Base-by-base conservation (phyloP, 139 green algal genomes). In the Chlorella ohadii region DNA sequence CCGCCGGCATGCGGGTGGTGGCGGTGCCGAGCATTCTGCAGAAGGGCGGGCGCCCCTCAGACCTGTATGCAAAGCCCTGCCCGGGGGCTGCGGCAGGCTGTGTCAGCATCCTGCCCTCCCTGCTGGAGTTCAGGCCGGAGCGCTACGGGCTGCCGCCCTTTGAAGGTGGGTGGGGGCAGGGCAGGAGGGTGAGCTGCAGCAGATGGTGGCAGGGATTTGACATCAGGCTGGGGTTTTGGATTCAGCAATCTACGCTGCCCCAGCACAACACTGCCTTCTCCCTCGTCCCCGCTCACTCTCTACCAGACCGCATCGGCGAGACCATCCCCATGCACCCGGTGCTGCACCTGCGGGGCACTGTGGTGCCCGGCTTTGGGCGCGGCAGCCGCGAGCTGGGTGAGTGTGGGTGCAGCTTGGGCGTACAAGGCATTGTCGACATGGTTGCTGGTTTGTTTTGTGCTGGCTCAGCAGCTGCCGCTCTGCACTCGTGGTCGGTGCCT, bases 311-410 rank as follows among this genome's bases (percentile, higher is more conserved):
- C 34, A 65, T 84, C 16, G 66, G 51, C 22, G 79, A 78, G 63
- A 83, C 76, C 0, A 86, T 95, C 7, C 90, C 90, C 9, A 65
- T 97, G 75, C 87, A 96, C 41, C 83, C 81, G 15, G 51, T 89
- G 27, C 88, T 96, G 76, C 86, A 79, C 51, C 86, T 98, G 33
- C 89, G 87, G 22, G 96, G 96, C 12, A 90, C 83, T 4, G 96
- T 99, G 56, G 93, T 99, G 11, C 94, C 93, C 68, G 96, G 96
- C n/a, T 99, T 98, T 87, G 96, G 96, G 0, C 82, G 96, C 23
- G 96, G 96, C 11, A 95, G 86, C 91, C 27, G 39, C 86, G 90
- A 98, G 85, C 92, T 98, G 31, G 95, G 51, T 59, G 51, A 59
- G 51, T 13, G 12, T 13, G 9, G 15, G 15, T 22, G 51, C 51